Evolutionary conservation across 108 stramenopile species (phyloP).

Genomic region (Aurantiochytrium sp.): DNA sequence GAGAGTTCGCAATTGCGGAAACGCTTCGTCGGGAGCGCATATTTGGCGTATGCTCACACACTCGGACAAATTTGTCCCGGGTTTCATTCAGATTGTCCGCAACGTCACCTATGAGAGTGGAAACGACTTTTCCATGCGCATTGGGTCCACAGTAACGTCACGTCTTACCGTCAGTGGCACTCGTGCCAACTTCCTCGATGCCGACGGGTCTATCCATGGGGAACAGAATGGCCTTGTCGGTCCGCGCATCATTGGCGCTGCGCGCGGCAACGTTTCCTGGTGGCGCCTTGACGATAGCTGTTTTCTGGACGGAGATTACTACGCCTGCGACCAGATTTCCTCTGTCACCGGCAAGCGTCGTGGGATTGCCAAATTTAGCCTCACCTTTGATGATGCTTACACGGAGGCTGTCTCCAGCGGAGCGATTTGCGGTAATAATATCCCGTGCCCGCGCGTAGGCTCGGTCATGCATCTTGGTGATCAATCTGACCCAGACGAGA

Average conservation of each 20-base stretch:
- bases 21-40: not conserved
- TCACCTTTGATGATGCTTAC: not conserved
- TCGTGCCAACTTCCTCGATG: not conserved
- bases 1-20: not conserved
- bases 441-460: not conserved
- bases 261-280: not conserved
- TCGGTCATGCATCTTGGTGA: not conserved
- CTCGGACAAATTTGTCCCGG: not conserved
- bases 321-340: not conserved
- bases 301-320: not conserved
- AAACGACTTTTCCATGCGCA: not conserved
- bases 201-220: not conserved
- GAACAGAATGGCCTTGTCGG: not conserved
- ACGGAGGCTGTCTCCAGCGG: not conserved
- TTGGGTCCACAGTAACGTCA: not conserved
- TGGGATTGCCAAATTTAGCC: not conserved
- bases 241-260: not conserved
- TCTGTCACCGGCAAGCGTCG: not conserved
- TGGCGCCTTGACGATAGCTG: not conserved
- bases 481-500: not conserved
- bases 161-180: not conserved
- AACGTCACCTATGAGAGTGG: not conserved
- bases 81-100: not conserved
- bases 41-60: not conserved
- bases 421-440: too few species aligned